Conservation (phyloP, 176 grass and related monocot genomes). For the Avena insularis region DNA sequence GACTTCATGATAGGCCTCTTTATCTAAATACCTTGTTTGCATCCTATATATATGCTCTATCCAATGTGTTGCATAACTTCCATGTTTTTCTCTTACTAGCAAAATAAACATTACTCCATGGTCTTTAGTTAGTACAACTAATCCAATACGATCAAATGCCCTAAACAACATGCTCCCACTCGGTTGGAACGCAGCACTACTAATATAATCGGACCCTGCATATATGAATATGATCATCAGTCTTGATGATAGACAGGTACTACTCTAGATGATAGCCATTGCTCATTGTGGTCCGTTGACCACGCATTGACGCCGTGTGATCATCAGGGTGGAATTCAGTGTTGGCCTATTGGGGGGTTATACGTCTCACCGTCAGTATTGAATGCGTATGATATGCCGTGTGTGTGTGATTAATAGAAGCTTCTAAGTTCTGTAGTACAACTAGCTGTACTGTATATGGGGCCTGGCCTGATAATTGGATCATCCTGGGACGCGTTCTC, state of each 20-base stretch:
- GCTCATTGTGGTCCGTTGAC: not conserved
- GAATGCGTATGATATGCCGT: not conserved
- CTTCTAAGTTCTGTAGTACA: not conserved
- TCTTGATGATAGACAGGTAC: not conserved
- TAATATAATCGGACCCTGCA: not conserved
- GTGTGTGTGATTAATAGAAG: not conserved
- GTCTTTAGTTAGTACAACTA: not conserved
- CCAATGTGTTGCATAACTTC: conserved; percentile 18
- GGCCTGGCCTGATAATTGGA: not conserved
- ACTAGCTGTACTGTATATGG: not conserved
- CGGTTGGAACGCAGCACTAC: not conserved
- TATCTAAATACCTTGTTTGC: not conserved
- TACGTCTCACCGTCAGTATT: not conserved
- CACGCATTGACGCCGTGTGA: not conserved
- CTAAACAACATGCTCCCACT: not conserved
- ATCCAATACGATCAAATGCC: not conserved
- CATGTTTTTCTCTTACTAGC: not conserved
- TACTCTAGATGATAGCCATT: not conserved
- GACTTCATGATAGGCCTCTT: not conserved
- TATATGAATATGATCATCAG: not conserved
- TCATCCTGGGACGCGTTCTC: not conserved
- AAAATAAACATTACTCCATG: not conserved
- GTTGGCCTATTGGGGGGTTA: not conserved
- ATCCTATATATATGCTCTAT: not conserved
- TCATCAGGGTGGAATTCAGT: not conserved